Evolutionary conservation across 495 filamentous ascomycete genomes (phyloP).

Genomic region (Neurospora tetraspora): DNA sequence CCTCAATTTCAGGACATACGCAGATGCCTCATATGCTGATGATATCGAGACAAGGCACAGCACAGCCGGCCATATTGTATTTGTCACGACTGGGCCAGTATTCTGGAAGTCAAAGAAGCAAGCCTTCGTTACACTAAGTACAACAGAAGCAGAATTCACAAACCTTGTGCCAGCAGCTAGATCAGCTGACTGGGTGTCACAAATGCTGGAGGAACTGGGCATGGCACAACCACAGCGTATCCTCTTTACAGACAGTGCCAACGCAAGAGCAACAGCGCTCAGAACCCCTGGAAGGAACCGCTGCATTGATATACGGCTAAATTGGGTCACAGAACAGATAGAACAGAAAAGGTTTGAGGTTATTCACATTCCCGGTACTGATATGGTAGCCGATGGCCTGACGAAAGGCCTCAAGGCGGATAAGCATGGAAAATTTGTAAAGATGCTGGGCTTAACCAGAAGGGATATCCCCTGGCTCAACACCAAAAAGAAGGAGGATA

Average conservation of each 20-base stretch:
- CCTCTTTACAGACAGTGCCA: too few species aligned
- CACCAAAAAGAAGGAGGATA: too few species aligned
- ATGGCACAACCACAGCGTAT: too few species aligned
- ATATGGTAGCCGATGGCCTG: slow-evolving; percentile 4
- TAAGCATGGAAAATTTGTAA: slow-evolving; percentile 2
- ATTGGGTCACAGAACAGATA: too few species aligned
- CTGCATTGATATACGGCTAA: too few species aligned
- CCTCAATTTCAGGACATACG: neutral
- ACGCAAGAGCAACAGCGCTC: too few species aligned
- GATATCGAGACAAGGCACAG: neutral
- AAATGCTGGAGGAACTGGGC: too few species aligned
- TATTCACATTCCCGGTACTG: neutral
- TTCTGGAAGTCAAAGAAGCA: slow-evolving; percentile 6
- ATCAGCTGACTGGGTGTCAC: too few species aligned
- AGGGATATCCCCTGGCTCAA: too few species aligned
- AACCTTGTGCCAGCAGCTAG: too few species aligned
- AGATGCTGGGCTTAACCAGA: neutral
- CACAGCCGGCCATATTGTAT: neutral
- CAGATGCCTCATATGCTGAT: slow-evolving; percentile 1
- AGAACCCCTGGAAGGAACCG: too few species aligned
- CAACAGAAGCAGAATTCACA: neutral
- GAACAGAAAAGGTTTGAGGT: neutral
- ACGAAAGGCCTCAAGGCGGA: neutral
- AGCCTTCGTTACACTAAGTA: neutral
- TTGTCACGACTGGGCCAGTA: slow-evolving; percentile 1